Conservation (phyloP, 139 green algal species). For the Spirogloea muscicola region DNA sequence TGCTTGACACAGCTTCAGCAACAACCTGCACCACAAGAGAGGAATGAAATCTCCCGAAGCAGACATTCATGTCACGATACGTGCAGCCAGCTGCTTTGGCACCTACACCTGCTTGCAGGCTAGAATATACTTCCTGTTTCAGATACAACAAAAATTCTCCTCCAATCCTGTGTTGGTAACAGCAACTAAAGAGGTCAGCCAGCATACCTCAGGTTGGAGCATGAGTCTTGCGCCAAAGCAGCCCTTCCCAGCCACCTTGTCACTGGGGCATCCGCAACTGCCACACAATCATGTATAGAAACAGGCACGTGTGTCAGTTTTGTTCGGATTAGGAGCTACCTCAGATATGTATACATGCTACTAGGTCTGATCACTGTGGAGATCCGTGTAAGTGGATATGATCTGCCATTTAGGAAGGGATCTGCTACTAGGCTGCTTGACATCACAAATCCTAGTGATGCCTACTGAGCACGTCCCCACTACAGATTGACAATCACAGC, state of each 20-base stretch:
- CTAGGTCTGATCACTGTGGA: neutral
- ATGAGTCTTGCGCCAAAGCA: slow-evolving; percentile 56
- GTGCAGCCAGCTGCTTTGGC: neutral
- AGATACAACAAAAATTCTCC: neutral
- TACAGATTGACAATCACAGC: neutral
- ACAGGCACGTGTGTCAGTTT: neutral
- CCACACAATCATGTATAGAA: neutral
- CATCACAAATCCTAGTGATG: neutral
- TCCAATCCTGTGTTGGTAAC: neutral
- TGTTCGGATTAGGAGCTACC: neutral
- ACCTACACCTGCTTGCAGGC: neutral
- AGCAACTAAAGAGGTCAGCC: neutral
- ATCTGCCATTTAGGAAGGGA: too few relatives aligned
- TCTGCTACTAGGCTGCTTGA: too few relatives aligned
- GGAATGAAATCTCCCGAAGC: too few relatives aligned
- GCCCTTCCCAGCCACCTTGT: slow-evolving; percentile 40
- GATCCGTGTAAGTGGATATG: too few relatives aligned
- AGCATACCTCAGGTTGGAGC: slow-evolving; percentile 33
- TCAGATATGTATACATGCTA: neutral
- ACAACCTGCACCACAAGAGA: slow-evolving; percentile 17
- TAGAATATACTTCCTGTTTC: neutral
- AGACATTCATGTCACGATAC: neutral
- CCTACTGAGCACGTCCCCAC: neutral
- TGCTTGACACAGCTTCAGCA: slow-evolving; percentile 15
- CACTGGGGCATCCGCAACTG: slow-evolving; percentile 53